These are phyloP conservation scores for Flaveria brownii DNA, from an alignment of 129 eudicot genomes.

Conservation along the genomic window DNA sequence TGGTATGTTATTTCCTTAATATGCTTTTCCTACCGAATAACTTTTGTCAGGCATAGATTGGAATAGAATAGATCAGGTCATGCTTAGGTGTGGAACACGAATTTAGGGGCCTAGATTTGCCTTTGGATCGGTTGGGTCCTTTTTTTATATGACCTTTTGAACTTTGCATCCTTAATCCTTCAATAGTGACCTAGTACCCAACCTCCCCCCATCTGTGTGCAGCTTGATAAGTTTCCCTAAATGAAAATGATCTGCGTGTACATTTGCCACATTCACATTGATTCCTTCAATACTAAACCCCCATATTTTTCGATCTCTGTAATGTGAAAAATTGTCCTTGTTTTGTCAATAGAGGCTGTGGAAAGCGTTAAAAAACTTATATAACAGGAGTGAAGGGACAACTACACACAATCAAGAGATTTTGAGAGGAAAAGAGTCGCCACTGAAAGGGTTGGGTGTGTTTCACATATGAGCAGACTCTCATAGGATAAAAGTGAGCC, in stretches of 20 bases:
- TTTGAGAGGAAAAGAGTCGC: background rate
- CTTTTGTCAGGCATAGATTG: slow-evolving; percentile 15
- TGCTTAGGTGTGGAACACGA: background rate
- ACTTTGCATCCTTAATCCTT: slow-evolving; percentile 20
- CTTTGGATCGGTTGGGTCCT: background rate
- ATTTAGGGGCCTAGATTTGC: slow-evolving; percentile 1
- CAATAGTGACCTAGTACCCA: slow-evolving; percentile 2
- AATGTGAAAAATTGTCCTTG: slow-evolving; percentile 8
- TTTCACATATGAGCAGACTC: background rate
- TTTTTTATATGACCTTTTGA: background rate
- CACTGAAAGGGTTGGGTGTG: background rate
- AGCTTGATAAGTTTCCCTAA: slow-evolving; percentile 22
- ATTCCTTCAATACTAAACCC: slow-evolving; percentile 7
- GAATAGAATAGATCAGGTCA: slow-evolving; percentile 14
- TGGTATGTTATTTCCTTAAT: slow-evolving; percentile 46
- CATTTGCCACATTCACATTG: background rate
- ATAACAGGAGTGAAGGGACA: background rate
- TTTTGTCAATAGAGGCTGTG: background rate
- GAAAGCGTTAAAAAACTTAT: background rate
- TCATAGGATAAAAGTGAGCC: background rate
- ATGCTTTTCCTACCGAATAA: slow-evolving; percentile 14
- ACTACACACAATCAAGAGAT: slow-evolving; percentile 17
- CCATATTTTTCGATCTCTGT: background rate
- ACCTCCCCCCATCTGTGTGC: background rate
- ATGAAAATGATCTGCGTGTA: slow-evolving; percentile 1